Percentiles rank a stretch among this genome's conserved stretches.
These are phyloP conservation scores for Pichia membranifaciens DNA, from an alignment of 805 yeast species.

Conservation along the genomic window DNA sequence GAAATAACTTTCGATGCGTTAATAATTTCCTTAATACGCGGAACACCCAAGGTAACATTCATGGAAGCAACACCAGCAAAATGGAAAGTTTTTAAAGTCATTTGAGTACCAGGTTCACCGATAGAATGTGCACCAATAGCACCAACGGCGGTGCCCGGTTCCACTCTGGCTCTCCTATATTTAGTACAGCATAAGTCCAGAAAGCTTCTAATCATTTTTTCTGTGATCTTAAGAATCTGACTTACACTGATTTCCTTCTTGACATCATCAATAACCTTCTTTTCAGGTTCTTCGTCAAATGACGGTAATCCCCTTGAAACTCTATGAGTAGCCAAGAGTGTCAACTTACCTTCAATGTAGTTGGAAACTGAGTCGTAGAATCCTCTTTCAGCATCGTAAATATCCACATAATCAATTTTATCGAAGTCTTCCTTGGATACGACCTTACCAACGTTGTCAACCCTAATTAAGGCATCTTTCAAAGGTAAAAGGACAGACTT, in stretches of 20 bases:
- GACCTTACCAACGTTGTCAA: conserved; percentile 64
- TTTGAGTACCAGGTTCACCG: conserved; percentile 99
- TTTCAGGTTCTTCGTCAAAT: conserved; percentile 38
- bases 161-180: conserved; percentile 86
- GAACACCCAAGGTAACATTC: conserved; percentile 98
- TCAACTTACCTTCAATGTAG: conserved; percentile 54
- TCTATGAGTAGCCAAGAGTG: conserved; percentile 51
- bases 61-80: conserved; percentile 99
- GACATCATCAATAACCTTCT: conserved; percentile 16
- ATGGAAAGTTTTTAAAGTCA: conserved; percentile 76
- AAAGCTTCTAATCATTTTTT: conserved; percentile 54
- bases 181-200: conserved; percentile 71
- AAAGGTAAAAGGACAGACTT: conserved; percentile 55
- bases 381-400: conserved; percentile 78
- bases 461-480: conserved; percentile 53
- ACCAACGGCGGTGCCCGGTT: conserved; percentile 99
- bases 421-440: conserved; percentile 40
- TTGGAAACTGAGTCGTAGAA: conserved; percentile 73
- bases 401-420: conserved; percentile 68
- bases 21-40: conserved; percentile 97
- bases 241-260: conserved; percentile 42
- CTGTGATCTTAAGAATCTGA: conserved; percentile 65
- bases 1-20: conserved; percentile 93
- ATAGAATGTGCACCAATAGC: conserved; percentile 99
- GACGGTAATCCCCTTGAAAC: conserved; percentile 39